A percentile compares a stretch with the other conserved stretches of the same genome.
phyloP scores from a whole-genome alignment of 352 stramenopile genomes.

The Blastocystis sp. region DNA sequence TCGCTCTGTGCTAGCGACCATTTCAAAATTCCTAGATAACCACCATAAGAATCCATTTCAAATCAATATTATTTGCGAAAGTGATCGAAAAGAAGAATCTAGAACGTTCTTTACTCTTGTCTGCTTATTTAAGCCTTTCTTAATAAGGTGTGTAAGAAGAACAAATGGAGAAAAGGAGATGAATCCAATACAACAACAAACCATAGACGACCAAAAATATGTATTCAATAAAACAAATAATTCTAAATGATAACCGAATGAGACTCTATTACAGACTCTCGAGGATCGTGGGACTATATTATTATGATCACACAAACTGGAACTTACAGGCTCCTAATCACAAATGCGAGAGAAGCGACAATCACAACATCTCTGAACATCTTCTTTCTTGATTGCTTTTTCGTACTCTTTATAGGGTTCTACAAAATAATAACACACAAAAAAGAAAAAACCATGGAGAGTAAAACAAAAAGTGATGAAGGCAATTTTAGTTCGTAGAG shows the following conservation, averaged over 20 bases:
- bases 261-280: constrained; percentile 7
- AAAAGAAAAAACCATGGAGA: background rate
- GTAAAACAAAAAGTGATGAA: background rate
- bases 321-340: background rate
- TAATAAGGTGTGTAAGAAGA: background rate
- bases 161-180: background rate
- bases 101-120: constrained; percentile 2
- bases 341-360: background rate
- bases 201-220: background rate
- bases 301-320: background rate
- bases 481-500: too few species aligned
- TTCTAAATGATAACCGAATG: background rate
- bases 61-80: background rate
- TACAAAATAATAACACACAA: background rate
- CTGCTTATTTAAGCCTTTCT: background rate
- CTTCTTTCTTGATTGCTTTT: constrained; percentile 47
- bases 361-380: constrained; percentile 25
- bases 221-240: background rate
- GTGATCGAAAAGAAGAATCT: constrained; percentile 1
- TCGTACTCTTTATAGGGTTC: background rate
- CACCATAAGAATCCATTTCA: constrained; percentile 54
- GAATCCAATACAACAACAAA: background rate
- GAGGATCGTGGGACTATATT: constrained; percentile 11
- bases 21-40: constrained; percentile 59
- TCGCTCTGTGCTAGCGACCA: constrained; percentile 53